These are phyloP conservation scores for Diaporthe ilicicola DNA, from an alignment of 2,329 filamentous ascomycete genomes.

Conservation along the genomic window DNA sequence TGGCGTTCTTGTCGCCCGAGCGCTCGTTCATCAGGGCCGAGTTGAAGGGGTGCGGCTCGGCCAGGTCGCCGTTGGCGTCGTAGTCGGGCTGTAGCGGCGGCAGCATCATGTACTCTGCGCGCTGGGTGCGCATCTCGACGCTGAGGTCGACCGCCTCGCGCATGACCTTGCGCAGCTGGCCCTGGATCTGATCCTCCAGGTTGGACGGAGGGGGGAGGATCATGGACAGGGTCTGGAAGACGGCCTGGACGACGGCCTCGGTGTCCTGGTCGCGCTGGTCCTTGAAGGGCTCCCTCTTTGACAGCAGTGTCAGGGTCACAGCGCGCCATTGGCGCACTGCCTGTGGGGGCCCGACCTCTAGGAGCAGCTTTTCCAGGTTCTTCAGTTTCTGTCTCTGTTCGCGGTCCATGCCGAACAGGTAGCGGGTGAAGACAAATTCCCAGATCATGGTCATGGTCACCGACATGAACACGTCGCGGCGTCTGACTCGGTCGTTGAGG, in stretches of 20 bases:
- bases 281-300: slow-evolving; percentile 81
- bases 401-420: slow-evolving; percentile 97
- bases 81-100: slow-evolving; percentile 95
- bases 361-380: slow-evolving; percentile 88
- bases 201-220: slow-evolving; percentile 88
- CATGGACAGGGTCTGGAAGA: slow-evolving; percentile 83
- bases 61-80: slow-evolving; percentile 89
- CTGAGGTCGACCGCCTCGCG: slow-evolving; percentile 88
- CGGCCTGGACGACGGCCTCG: slow-evolving; percentile 92
- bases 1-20: slow-evolving; percentile 65
- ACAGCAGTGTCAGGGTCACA: slow-evolving; percentile 89
- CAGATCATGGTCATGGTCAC: slow-evolving; percentile 99
- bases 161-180: slow-evolving; percentile 87
- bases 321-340: slow-evolving; percentile 98
- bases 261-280: slow-evolving; percentile 88
- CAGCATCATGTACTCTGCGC: slow-evolving; percentile 98
- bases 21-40: slow-evolving; percentile 92
- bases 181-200: slow-evolving; percentile 80
- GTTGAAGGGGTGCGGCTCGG: slow-evolving; percentile 90
- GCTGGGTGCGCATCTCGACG: slow-evolving; percentile 96
- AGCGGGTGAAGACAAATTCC: slow-evolving; percentile 98
- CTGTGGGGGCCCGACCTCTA: slow-evolving; percentile 83
- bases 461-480: slow-evolving; percentile 96
- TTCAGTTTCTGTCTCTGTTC: slow-evolving; percentile 98
- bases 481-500: slow-evolving; percentile 84